phyloP scores from a whole-genome alignment of 2,329 filamentous ascomycete genomes.

The Ploettnerulaceae sp. region DNA sequence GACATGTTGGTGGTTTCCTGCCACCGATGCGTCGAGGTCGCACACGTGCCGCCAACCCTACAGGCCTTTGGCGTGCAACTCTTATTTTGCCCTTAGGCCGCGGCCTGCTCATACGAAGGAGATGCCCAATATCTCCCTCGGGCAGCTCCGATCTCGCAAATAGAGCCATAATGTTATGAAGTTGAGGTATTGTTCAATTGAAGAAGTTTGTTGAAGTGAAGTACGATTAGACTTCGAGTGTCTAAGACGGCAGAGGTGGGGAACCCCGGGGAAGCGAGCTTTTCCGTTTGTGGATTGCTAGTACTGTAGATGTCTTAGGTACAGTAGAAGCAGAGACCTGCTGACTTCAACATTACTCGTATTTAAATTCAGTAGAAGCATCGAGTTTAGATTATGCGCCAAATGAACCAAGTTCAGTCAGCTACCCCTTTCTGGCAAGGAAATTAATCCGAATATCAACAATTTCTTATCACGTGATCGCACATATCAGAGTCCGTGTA shows the following conservation, averaged over 20 bases:
- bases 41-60: background rate
- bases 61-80: background rate
- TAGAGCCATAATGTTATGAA: background rate
- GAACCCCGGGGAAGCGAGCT: background rate
- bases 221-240: background rate
- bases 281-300: background rate
- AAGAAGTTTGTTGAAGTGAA: background rate
- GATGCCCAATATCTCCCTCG: slow-evolving; percentile 1
- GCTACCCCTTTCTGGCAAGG: too few relatives aligned
- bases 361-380: too few relatives aligned
- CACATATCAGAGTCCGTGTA: too few relatives aligned
- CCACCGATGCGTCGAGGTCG: background rate
- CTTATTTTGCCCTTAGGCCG: background rate
- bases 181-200: background rate
- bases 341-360: too few relatives aligned
- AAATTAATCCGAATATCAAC: too few relatives aligned
- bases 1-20: too few relatives aligned
- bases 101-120: background rate
- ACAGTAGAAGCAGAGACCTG: too few relatives aligned
- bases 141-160: background rate
- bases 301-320: too few relatives aligned
- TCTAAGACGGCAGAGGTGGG: background rate
- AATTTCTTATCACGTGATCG: too few relatives aligned
- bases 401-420: too few relatives aligned
- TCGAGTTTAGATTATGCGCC: too few relatives aligned